A percentile compares a stretch with the other conserved stretches of the same genome.
phyloP scores from a whole-genome alignment of 345 rosid genomes.

The Linum tenue region DNA sequence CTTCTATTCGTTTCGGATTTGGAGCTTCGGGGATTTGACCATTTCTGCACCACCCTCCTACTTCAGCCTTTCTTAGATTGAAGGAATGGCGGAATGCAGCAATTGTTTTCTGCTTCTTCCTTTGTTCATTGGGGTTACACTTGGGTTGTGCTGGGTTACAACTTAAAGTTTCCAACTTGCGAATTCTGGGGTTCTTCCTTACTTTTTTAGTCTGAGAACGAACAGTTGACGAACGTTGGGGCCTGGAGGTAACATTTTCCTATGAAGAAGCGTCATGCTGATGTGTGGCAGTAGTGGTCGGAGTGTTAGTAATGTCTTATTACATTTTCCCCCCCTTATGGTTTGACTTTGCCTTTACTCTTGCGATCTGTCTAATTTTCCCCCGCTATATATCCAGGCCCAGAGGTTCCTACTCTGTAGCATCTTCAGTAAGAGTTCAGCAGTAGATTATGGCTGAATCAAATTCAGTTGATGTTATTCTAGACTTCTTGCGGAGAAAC shows the following conservation, averaged over 20 bases:
- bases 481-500: constrained; percentile 72
- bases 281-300: too few species aligned
- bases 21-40: neutral
- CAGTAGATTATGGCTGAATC: constrained; percentile 51
- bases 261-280: too few species aligned
- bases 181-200: too few species aligned
- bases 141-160: neutral
- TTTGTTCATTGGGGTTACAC: neutral
- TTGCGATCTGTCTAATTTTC: neutral
- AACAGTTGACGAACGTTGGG: too few species aligned
- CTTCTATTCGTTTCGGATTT: neutral
- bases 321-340: too few species aligned
- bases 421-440: constrained; percentile 16
- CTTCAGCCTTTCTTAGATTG: neutral
- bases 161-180: neutral
- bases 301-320: too few species aligned
- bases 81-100: neutral
- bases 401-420: constrained; percentile 18
- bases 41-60: neutral
- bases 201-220: too few species aligned
- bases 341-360: too few species aligned
- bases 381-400: constrained; percentile 29
- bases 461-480: constrained; percentile 58
- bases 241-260: too few species aligned
- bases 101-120: neutral